Base-by-base conservation (phyloP, 257 asterid genomes). In the Oldenlandia corymbosa region DNA sequence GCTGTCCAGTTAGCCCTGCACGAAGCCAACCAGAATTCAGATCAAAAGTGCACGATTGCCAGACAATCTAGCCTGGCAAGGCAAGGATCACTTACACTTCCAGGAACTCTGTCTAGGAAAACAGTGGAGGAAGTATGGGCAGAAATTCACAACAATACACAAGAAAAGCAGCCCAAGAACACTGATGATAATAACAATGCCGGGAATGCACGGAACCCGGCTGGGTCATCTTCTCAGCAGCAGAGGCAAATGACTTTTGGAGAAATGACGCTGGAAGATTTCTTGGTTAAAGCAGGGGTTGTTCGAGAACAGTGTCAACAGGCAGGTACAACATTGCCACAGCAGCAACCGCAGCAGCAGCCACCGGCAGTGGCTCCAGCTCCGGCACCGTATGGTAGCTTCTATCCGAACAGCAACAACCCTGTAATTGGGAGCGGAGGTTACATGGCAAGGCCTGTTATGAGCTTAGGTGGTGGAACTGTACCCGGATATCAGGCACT, bases 61-160 rank as follows among this genome's bases (percentile, higher is more conserved):
- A 71, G 58, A 67, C 88, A 85, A 51, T 74, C 62, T 1, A 82
- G 91, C 80, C 66, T 88, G 58, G 47, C 80, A 0, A 75, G 88
- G 41, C 96, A 91, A 60, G 97, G 92, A 5, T 87, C 95, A 0
- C 82, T 86, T 27, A 71, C 63, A 7, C 64, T 91, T 54, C 94
- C 98, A 0, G 84, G 73, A 65, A 88, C 82, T 0, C 73, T 88
- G 14, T 79, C 83, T 54, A 30, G 86, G 63, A 85, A 88, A 62
- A 90, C 97, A 0, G 93, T 90, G 5, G 96, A 90, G 0, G 82
- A 88, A 73, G 97, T 90, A 8, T 88, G 96, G 95, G 73, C 88
- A 0, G 93, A 88, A 59, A 84, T 90, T 47, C 86, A 81, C 67
- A 68, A 62, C 31, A 71, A 60, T 46, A 79, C 57, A 39, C 73